A percentile compares a stretch with the other conserved stretches of the same genome.
These are phyloP conservation scores for Amylostereum chailletii DNA, from an alignment of 1,284 basidiomycete species.

Conservation along the genomic window DNA sequence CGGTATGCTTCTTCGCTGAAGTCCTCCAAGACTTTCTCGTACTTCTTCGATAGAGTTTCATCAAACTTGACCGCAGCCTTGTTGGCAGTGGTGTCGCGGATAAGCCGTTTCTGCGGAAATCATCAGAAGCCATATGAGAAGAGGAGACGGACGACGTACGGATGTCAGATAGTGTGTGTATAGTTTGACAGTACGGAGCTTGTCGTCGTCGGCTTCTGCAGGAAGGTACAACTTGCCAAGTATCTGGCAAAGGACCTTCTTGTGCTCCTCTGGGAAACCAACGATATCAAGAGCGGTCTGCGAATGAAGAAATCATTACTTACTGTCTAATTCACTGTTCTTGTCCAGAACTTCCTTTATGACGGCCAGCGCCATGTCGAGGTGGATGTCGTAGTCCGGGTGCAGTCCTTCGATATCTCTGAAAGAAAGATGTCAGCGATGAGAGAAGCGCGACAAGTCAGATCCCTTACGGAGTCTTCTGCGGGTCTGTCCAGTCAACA, in stretches of 20 bases:
- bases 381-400: conserved; percentile 54
- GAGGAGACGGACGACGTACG: conserved; percentile 32
- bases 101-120: conserved; percentile 55
- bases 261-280: conserved; percentile 53
- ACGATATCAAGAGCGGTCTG: background rate
- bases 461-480: conserved; percentile 60
- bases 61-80: conserved; percentile 71
- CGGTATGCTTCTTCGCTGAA: conserved; percentile 69
- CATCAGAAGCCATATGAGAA: background rate
- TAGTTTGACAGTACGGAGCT: conserved; percentile 55
- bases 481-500: conserved; percentile 90
- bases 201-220: conserved; percentile 51
- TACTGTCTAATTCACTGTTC: conserved; percentile 5
- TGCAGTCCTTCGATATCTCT: conserved; percentile 29
- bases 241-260: conserved; percentile 76
- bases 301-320: background rate
- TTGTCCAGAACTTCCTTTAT: conserved; percentile 51
- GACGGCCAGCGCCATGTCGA: conserved; percentile 73
- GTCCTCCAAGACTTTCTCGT: conserved; percentile 44
- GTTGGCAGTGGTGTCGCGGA: conserved; percentile 59
- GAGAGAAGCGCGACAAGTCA: conserved; percentile 1
- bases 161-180: conserved; percentile 49
- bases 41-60: conserved; percentile 46
- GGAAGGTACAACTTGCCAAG: conserved; percentile 75
- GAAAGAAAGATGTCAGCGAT: conserved; percentile 9